These are phyloP conservation scores for Bacidia rubella DNA, from an alignment of 495 filamentous ascomycete genomes.

Conservation along the genomic window DNA sequence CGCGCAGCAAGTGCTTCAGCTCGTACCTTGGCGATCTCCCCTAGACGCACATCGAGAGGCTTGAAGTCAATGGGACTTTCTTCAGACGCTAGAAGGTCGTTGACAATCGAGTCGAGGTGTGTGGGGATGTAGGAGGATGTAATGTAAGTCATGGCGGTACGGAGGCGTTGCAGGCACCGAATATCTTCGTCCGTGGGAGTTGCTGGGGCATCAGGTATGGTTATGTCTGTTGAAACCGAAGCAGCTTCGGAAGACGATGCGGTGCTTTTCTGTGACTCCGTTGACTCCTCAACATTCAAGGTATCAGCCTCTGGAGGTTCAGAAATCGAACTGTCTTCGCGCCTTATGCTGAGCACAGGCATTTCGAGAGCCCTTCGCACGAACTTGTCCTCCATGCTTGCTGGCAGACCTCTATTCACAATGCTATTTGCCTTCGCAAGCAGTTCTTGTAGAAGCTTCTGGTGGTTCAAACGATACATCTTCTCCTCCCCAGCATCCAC, in stretches of 20 bases:
- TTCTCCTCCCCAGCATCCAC: slow-evolving; percentile 69
- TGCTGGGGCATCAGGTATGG: slow-evolving; percentile 20
- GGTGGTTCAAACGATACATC: slow-evolving; percentile 63
- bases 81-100: slow-evolving; percentile 31
- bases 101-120: slow-evolving; percentile 34
- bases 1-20: slow-evolving; percentile 55
- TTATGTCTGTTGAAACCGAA: slow-evolving; percentile 23
- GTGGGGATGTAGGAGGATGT: slow-evolving; percentile 54
- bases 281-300: slow-evolving; percentile 22
- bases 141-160: slow-evolving; percentile 64
- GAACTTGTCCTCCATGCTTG: slow-evolving; percentile 76
- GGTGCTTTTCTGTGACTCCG: slow-evolving; percentile 32
- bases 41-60: slow-evolving; percentile 53
- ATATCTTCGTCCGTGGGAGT: slow-evolving; percentile 30
- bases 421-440: slow-evolving; percentile 60
- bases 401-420: slow-evolving; percentile 49
- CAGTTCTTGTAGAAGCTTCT: slow-evolving; percentile 54
- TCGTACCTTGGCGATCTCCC: slow-evolving; percentile 47
- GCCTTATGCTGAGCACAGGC: slow-evolving; percentile 52
- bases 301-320: slow-evolving; percentile 23
- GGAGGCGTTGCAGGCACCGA: slow-evolving; percentile 52
- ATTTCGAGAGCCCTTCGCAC: slow-evolving; percentile 60
- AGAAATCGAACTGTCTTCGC: slow-evolving; percentile 25
- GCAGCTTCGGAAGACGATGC: slow-evolving; percentile 20
- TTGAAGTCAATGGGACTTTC: slow-evolving; percentile 49